Evolutionary conservation across 768 basidiomycete genomes (phyloP), one percentile per base, ranked within the genome.

Genomic region (Suillus clintonianus): DNA sequence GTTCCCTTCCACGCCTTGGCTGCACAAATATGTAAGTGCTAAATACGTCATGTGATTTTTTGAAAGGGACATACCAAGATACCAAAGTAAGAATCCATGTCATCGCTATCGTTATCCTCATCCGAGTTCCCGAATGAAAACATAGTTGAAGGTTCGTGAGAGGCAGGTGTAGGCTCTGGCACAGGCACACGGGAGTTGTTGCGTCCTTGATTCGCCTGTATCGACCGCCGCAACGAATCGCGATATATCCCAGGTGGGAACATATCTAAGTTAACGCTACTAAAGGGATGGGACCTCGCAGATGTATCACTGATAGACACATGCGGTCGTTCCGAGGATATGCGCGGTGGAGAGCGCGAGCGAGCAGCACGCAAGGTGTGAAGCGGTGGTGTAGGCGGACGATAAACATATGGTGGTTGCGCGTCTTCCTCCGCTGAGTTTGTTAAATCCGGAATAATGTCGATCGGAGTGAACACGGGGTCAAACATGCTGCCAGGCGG

Each of bases 171-270:
- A 19, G 47, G 47, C n/a, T 34, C 53, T 13, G 32, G 53, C 7
- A 57, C 54, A 58, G 22, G 19, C 13, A 34, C 54, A 59, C 50
- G 30, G 8, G 36, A n/a, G 17, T 59, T 34, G n/a, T 6, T 13
- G 5, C 36, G 70, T 24, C 72, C 22, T 51, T 69, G 45, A 67
- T 70, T 58, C 72, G 74, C 66, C 27, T 57, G 56, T 57, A 57
- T 57, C 17, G 56, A 41, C 5, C 56, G 37, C 27, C 70, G 70
- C 19, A 75, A 37, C 32, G 74, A 77, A 63, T 75, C 74, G 34
- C 74, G 70, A 57, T 77, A 75, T 24, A 77, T 41, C 3, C 74
- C 74, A 30, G 74, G 72, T 39, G 74, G 74, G 59, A 75, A 75
- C 43, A 74, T 64, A 19, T 73, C 67, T 6, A 75, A 57, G n/a